Evolutionary conservation across 2,329 filamentous ascomycete genomes (phyloP).

Genomic region (Plenodomus lindquistii): DNA sequence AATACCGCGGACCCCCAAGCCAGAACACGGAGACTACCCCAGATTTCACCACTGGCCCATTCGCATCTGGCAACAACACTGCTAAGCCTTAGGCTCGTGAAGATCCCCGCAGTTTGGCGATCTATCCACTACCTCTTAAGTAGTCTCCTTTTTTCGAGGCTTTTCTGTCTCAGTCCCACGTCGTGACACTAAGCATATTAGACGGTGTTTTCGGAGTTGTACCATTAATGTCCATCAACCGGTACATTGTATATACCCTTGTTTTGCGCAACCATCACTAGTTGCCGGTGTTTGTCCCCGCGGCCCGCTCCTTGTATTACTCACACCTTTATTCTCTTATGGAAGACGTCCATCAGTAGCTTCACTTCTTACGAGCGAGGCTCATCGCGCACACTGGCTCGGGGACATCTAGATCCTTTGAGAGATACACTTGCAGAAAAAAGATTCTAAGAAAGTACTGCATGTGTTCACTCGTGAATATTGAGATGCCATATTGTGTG

Average conservation of each 20-base stretch:
- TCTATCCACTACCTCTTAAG: not conserved
- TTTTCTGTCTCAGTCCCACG: slow-evolving; percentile 3
- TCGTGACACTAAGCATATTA: slow-evolving; percentile 8
- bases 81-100: slow-evolving; percentile 9
- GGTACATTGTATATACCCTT: not conserved
- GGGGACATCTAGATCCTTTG: not conserved
- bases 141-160: not conserved
- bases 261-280: not conserved
- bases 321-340: not conserved
- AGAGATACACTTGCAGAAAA: not conserved
- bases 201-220: slow-evolving; percentile 1
- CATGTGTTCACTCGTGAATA: no score
- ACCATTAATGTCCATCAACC: not conserved
- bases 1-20: slow-evolving; percentile 48
- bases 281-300: not conserved
- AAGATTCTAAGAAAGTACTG: no score
- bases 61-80: slow-evolving; percentile 23
- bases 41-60: slow-evolving; percentile 48
- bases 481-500: no score
- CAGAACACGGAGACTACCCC: slow-evolving; percentile 51
- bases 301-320: not conserved
- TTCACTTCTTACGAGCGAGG: not conserved
- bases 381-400: not conserved
- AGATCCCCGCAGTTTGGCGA: not conserved
- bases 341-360: not conserved